Evolutionary conservation across 2,329 filamentous ascomycete genomes (phyloP).

Genomic region (Trichoderma harzianum): DNA sequence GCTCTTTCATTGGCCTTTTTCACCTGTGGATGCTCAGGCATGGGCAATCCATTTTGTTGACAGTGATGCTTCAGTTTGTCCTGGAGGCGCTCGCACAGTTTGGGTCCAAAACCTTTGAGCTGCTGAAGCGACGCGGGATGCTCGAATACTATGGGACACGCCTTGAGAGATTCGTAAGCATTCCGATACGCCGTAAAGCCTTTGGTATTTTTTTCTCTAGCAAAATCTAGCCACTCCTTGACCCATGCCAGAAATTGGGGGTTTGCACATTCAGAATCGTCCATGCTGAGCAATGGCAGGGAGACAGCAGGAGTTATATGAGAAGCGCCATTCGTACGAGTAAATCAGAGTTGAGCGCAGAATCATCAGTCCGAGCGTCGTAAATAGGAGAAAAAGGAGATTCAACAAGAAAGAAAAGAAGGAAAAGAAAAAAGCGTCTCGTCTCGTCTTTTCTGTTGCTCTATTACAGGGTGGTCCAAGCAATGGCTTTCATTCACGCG

Average conservation of each 20-base stretch:
- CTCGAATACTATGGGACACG: conserved; percentile 65
- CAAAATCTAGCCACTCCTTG: conserved; percentile 71
- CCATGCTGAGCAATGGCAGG: conserved; percentile 9
- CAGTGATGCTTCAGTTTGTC: conserved; percentile 60
- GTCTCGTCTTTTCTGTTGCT: neutral
- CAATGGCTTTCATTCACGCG: neutral
- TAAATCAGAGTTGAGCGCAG: neutral
- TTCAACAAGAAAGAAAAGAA: neutral
- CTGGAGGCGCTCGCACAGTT: conserved; percentile 66
- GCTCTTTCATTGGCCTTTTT: conserved; percentile 37
- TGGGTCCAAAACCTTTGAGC: conserved; percentile 71
- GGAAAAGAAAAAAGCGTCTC: neutral
- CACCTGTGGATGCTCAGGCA: conserved; percentile 56
- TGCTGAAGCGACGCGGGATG: conserved; percentile 72
- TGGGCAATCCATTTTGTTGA: conserved; percentile 61
- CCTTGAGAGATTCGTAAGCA: conserved; percentile 73
- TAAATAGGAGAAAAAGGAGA: neutral
- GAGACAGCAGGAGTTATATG: neutral
- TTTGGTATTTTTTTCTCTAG: conserved; percentile 66
- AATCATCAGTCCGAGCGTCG: neutral
- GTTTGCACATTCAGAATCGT: conserved; percentile 55
- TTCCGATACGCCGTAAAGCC: conserved; percentile 69
- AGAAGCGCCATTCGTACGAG: neutral
- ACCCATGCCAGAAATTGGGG: conserved; percentile 70
- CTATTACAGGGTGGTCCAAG: neutral